Percentiles rank a stretch among this genome's conserved stretches.
Evolutionary conservation across 1,284 basidiomycete genomes (phyloP).

Genomic region (Ganoderma leucocontextum): DNA sequence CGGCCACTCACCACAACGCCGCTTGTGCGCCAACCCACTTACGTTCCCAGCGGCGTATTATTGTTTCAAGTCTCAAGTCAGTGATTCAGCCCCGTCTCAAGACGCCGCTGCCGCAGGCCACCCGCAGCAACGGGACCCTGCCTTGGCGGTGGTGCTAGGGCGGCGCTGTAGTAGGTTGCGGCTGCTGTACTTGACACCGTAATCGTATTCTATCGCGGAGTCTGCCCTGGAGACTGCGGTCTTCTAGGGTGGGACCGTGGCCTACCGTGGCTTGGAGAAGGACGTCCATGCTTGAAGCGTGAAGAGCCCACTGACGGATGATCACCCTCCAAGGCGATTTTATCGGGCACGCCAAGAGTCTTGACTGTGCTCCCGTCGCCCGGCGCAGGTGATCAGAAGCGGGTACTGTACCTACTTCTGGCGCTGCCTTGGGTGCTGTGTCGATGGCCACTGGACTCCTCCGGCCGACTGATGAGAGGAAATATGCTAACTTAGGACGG

Average conservation of each 20-base stretch:
- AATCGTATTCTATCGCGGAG: constrained; percentile 2
- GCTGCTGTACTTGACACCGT: constrained; percentile 1
- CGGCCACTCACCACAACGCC: background rate
- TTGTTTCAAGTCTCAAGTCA: background rate
- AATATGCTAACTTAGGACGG: too few relatives aligned
- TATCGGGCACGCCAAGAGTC: background rate
- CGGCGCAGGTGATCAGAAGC: background rate
- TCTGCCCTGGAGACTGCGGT: background rate
- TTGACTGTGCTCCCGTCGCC: background rate
- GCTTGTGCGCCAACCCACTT: background rate
- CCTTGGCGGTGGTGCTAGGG: background rate
- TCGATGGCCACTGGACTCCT: background rate
- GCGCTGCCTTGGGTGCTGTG: constrained; percentile 7
- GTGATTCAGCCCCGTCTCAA: background rate
- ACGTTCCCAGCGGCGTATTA: background rate
- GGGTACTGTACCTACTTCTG: background rate
- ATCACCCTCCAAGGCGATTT: background rate
- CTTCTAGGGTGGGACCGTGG: background rate
- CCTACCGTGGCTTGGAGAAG: background rate
- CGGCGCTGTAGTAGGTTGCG: background rate
- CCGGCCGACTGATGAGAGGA: background rate
- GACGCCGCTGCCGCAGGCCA: background rate
- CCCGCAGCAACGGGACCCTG: background rate
- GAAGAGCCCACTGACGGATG: background rate
- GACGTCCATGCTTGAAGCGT: background rate